A percentile compares a stretch with the other conserved stretches of the same genome.
These are phyloP conservation scores for Rhazya stricta DNA, from an alignment of 257 asterid species.

Conservation along the genomic window DNA sequence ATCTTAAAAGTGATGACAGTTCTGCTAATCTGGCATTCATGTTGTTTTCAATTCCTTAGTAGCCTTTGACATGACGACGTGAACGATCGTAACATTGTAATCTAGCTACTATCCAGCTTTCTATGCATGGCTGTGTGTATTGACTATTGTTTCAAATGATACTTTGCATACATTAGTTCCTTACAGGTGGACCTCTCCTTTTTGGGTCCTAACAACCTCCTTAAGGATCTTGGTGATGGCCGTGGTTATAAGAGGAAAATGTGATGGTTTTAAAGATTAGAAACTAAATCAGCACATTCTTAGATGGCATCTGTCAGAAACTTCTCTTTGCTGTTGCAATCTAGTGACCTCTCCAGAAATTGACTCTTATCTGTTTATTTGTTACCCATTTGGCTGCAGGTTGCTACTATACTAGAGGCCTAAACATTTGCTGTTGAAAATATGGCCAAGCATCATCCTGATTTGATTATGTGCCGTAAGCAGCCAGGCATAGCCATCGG, in stretches of 20 bases:
- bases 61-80: background rate
- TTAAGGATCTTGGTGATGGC: background rate
- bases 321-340: background rate
- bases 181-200: background rate
- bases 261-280: background rate
- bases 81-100: background rate
- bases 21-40: background rate
- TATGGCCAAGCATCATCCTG: constrained; percentile 95
- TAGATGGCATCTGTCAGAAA: background rate
- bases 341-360: background rate
- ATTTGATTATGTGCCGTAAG: constrained; percentile 83
- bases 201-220: background rate
- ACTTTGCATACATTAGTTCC: background rate
- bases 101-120: background rate
- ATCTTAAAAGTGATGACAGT: background rate
- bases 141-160: background rate
- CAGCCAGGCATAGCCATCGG: constrained; percentile 93
- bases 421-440: constrained; percentile 18
- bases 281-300: background rate
- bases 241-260: background rate
- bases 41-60: too few relatives aligned
- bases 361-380: background rate
- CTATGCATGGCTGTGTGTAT: too few relatives aligned
- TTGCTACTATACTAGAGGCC: background rate
- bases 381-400: background rate